Evolutionary conservation across 1,139 yeast species (phyloP).

Genomic region (Saccharomyces hybrid): DNA sequence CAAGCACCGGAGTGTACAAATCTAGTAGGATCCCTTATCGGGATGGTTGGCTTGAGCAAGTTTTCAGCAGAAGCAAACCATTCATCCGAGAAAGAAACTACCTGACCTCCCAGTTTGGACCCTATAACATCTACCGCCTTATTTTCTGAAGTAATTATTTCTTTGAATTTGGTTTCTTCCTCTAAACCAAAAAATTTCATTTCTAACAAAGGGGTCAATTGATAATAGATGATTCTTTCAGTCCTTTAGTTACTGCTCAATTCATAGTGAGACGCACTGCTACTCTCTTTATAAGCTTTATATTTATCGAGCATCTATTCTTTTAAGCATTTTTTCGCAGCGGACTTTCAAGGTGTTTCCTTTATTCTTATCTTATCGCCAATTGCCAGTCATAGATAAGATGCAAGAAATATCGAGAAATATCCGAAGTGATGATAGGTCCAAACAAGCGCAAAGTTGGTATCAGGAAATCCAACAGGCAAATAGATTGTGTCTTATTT

Average conservation of each 20-base stretch:
- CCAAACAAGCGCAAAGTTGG: background rate
- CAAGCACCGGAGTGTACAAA: conserved; percentile 87
- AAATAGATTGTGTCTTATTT: background rate
- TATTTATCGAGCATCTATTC: background rate
- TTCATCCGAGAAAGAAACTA: conserved; percentile 68
- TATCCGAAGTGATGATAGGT: background rate
- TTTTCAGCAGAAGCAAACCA: conserved; percentile 95
- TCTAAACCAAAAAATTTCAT: background rate
- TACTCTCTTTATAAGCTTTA: background rate
- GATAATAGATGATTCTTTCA: background rate
- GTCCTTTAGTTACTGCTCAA: background rate
- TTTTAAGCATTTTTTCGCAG: background rate
- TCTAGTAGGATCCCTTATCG: conserved; percentile 70
- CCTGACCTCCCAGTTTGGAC: conserved; percentile 70
- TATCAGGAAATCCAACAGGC: background rate
- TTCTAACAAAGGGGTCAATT: background rate
- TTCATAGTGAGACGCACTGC: background rate
- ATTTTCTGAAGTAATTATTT: conserved; percentile 13
- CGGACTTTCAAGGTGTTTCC: background rate
- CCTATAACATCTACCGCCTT: conserved; percentile 59
- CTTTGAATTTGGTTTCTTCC: conserved; percentile 6
- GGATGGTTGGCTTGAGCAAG: conserved; percentile 69
- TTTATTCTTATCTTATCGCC: background rate
- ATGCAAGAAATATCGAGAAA: background rate
- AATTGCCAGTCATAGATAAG: background rate